Conservation (phyloP, 306 rosid species). For the Medicago ruthenica region DNA sequence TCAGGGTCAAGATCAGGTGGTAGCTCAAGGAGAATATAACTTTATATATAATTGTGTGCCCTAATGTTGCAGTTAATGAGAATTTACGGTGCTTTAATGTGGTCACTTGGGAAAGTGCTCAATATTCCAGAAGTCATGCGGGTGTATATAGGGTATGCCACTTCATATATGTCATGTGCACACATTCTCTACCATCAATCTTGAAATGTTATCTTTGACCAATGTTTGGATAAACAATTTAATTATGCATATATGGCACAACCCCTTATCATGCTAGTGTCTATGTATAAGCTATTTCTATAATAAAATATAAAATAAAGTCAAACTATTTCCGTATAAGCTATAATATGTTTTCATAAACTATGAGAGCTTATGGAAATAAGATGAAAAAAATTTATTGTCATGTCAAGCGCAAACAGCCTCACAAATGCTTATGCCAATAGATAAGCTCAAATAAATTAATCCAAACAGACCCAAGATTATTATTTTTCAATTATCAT, state of each 20-base stretch:
- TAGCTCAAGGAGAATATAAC: constrained; percentile 4
- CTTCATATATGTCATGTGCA: constrained; percentile 14
- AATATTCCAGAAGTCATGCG: constrained; percentile 94
- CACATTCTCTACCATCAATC: not conserved
- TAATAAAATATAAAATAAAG: too few species aligned
- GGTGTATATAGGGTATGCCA: constrained; percentile 86
- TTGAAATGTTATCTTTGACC: not conserved
- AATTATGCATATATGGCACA: not conserved
- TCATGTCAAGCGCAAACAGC: too few species aligned
- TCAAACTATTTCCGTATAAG: too few species aligned
- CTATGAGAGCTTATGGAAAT: not conserved
- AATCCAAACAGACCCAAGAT: not conserved
- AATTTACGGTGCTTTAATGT: constrained; percentile 96
- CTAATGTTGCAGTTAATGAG: constrained; percentile 77
- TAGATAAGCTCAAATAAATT: not conserved
- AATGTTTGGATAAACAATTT: not conserved
- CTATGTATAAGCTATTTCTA: not conserved
- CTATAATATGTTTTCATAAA: not conserved
- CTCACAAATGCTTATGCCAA: too few species aligned
- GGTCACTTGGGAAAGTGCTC: constrained; percentile 98
- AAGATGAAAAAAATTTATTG: too few species aligned
- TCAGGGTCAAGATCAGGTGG: too few species aligned
- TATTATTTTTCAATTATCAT: too few species aligned
- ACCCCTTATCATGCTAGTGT: not conserved
- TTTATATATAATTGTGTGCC: not conserved